Base-by-base conservation (phyloP, 306 rosid genomes). In the Trifolium dubium region DNA sequence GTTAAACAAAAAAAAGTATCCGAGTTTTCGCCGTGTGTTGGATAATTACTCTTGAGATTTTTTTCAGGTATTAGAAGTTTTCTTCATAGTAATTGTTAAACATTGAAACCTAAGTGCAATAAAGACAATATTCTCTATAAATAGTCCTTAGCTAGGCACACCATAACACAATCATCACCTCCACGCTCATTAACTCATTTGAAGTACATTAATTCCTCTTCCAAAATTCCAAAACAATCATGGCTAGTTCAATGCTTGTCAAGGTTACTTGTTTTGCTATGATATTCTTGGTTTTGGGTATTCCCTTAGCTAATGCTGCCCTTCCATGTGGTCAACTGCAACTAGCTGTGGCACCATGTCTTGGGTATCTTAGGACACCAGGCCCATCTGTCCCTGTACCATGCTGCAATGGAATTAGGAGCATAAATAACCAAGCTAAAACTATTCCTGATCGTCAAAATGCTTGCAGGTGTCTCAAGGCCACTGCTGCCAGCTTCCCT, bases 401-500 rank as follows among this genome's bases (percentile, higher is more conserved):
- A 69, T 80, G 80, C 13, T 80, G 84, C 64, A 75, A 43, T 3
- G 78, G 66, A 9, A 11, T 65, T 6, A 56, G 59, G 39, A 13
- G 3, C 10, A 0, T 76, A 0, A 15, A 46, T 11, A 37, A 1
- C 14, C 29, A 17, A 71, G 69, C 81, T 19, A 81, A 4, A 46
- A 56, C 44, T 28, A 64, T 55, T 5, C 14, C 70, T 4, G 77
- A 80, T 14, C 84, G 80, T 12, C 80, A 28, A 19, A n/a, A 10
- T 6, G 67, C 6, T 4, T 81, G 85, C 8, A 30, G 19, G 3
- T 81, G 85, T 67, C 60, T 72, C 72, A 76, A 81, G 41, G 0
- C 10, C 14, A 11, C 35, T 4, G 10, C 6, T 10, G 8, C 30
- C 4, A 13, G 14, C 39, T 0, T 77, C 0, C 72, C 67, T 3